Conservation (phyloP, 352 stramenopile species). For the Phytopythium montanum region DNA sequence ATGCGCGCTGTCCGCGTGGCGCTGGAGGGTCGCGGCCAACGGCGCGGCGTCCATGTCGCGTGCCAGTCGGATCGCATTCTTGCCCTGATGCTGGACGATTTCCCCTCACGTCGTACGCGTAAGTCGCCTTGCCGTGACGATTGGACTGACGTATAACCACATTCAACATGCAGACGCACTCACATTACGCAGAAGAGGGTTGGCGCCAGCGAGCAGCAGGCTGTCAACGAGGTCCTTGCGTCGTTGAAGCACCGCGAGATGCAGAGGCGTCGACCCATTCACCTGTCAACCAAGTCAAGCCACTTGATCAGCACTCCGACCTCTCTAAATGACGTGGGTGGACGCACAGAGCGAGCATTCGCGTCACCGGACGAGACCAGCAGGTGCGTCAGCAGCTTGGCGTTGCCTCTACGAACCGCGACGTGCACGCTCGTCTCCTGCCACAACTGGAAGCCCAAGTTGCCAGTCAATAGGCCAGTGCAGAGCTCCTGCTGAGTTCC, state of each 20-base stretch:
- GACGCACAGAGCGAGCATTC: conserved; percentile 40
- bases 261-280: conserved; percentile 56
- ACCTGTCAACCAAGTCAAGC: conserved; percentile 20
- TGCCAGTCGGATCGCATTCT: conserved; percentile 46
- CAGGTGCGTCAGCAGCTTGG: conserved; percentile 55
- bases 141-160: neutral
- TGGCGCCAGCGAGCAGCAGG: conserved; percentile 48
- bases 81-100: conserved; percentile 33
- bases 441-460: conserved; percentile 30
- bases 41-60: conserved; percentile 15
- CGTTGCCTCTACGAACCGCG: conserved; percentile 41
- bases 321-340: neutral
- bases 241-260: conserved; percentile 43
- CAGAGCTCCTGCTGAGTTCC: neutral
- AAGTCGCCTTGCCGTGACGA: neutral
- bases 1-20: conserved; percentile 25
- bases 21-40: conserved; percentile 27
- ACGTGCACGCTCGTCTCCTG: conserved; percentile 60
- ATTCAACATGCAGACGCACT: neutral
- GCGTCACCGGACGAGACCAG: conserved; percentile 40
- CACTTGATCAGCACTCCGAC: neutral
- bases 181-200: conserved; percentile 59
- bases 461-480: neutral
- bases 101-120: neutral
- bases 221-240: conserved; percentile 56